Evolutionary conservation across 2,329 filamentous ascomycete species (phyloP), one percentile per base, ranked within the genome.

Genomic region (Pseudopithomyces chartarum): DNA sequence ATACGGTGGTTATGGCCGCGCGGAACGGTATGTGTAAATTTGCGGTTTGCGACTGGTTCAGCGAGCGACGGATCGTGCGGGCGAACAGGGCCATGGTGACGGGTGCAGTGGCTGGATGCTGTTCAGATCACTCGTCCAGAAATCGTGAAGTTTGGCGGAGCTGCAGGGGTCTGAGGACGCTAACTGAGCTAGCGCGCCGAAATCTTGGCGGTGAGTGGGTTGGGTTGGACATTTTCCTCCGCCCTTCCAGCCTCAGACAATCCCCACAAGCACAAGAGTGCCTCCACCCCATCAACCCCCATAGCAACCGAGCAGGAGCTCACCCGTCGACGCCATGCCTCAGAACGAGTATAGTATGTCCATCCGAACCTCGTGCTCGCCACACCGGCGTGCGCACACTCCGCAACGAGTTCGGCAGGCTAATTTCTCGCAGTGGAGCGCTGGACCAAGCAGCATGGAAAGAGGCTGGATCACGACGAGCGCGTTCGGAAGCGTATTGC

Each of bases 401-500:
- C 8, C 26, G 26, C 26, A 29, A 29, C 26, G 5, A 38, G 17
- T 38, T 13, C 12, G 11, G 17, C 17, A 38, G 13, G 17, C 26
- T 29, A 29, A 29, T 29, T 29, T 29, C 26, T 29, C 8, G 26
- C 26, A 29, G 26, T 82, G 80, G 91, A 95, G 78, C 85, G 90
- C 78, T 92, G 87, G 82, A 82, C 84, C 68, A 91, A 91, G 74
- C 79, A 78, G 69, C 79, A 81, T 63, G 80, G 80, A 58, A 70
- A 68, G 49, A 69, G 58, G 22, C 54, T 90, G 65, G 92, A 96
- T 76, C 86, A 94, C 77, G 93, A 97, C 72, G 95, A 99, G 81
- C 89, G 93, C 65, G 81, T 83, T 57, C 90, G 95, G 71, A 99
- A 99, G 84, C 87, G 88, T 68, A 82, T 86, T 61, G 95, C 95